A percentile compares a stretch with the other conserved stretches of the same genome.
phyloP scores from a whole-genome alignment of 805 yeast species.

The Candida sithepensis region DNA sequence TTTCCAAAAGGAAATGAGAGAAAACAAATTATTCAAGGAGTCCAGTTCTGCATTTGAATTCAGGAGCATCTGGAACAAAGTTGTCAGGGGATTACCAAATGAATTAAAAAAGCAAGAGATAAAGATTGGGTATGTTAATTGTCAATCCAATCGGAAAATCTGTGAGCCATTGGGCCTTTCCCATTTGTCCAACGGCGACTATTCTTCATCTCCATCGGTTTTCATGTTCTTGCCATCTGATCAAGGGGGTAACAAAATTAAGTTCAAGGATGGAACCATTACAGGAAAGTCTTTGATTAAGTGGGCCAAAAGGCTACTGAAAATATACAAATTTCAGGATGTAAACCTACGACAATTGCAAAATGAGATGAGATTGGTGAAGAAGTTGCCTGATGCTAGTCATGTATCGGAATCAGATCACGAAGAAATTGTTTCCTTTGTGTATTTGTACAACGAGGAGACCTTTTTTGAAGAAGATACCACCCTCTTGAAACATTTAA shows the following conservation, averaged over 20 bases:
- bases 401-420: conserved; percentile 25
- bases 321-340: conserved; percentile 40
- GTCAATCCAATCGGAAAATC: conserved; percentile 43
- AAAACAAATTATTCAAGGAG: conserved; percentile 34
- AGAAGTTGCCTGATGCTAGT: conserved; percentile 11
- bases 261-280: conserved; percentile 28
- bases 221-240: conserved; percentile 50
- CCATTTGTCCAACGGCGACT: conserved; percentile 23
- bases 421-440: conserved; percentile 46
- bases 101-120: conserved; percentile 13
- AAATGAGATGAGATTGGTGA: conserved; percentile 18
- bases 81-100: conserved; percentile 43
- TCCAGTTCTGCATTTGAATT: conserved; percentile 51
- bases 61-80: conserved; percentile 54
- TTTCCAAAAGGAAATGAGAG: conserved; percentile 31
- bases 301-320: conserved; percentile 46
- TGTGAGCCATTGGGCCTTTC: conserved; percentile 51
- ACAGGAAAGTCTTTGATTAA: conserved; percentile 31
- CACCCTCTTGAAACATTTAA: conserved; percentile 53
- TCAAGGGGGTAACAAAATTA: conserved; percentile 43
- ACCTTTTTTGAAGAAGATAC: conserved; percentile 58
- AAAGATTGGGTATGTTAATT: conserved; percentile 52
- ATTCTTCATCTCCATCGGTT: conserved; percentile 19
- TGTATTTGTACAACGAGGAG: conserved; percentile 50
- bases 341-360: conserved; percentile 22